Conservation (phyloP, 495 filamentous ascomycete species). For the Penicillium flavigenum region DNA sequence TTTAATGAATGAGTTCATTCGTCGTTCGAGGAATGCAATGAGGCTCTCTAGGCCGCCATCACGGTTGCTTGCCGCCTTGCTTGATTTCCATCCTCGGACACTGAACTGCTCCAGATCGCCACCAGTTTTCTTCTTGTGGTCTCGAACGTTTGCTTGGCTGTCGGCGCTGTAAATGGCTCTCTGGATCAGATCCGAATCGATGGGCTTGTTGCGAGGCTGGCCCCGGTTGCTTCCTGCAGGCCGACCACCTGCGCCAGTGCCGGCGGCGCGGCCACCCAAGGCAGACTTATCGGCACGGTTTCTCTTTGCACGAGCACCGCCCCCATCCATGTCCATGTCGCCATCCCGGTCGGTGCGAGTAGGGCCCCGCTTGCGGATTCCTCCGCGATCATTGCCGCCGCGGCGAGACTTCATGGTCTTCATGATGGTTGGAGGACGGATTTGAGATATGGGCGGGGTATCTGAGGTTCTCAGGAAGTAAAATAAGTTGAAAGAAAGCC, state of each 20-base stretch:
- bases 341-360: constrained; percentile 72
- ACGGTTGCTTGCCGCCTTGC: constrained; percentile 66
- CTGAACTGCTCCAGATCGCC: constrained; percentile 43
- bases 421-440: constrained; percentile 27
- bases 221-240: constrained; percentile 20
- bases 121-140: constrained; percentile 21
- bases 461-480: not conserved
- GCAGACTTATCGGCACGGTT: constrained; percentile 31
- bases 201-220: constrained; percentile 30
- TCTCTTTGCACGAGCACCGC: constrained; percentile 39
- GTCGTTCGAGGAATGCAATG: constrained; percentile 69
- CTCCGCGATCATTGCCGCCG: constrained; percentile 52
- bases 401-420: constrained; percentile 40
- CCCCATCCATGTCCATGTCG: constrained; percentile 74
- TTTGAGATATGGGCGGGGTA: constrained; percentile 11
- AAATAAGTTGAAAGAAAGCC: constrained; percentile 5
- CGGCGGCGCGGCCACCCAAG: constrained; percentile 6
- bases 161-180: constrained; percentile 42
- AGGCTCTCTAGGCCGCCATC: constrained; percentile 72
- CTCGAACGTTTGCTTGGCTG: constrained; percentile 43
- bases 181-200: constrained; percentile 40
- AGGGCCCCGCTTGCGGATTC: constrained; percentile 67
- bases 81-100: constrained; percentile 70
- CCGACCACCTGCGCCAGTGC: constrained; percentile 6
- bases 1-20: constrained; percentile 62